A percentile compares a stretch with the other conserved stretches of the same genome.
Evolutionary conservation across 768 basidiomycete genomes (phyloP).

Genomic region (Flagelloscypha sp.): DNA sequence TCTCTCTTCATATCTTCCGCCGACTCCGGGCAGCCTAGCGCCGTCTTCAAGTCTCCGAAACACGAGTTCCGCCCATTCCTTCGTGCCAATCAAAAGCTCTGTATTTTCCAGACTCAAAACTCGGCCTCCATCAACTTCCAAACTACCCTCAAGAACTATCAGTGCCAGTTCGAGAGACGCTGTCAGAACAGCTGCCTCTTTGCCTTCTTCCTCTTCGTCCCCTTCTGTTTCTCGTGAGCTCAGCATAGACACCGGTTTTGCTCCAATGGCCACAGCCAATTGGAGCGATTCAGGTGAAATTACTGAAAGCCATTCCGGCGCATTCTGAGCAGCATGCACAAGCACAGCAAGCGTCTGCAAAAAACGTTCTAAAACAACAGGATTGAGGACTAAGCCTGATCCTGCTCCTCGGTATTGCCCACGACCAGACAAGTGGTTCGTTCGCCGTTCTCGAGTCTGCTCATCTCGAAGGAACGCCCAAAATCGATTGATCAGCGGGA

Average conservation of each 20-base stretch:
- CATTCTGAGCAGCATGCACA: constrained; percentile 74
- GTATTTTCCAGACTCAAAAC: constrained; percentile 71
- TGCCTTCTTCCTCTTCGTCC: constrained; percentile 28
- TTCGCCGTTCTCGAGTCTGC: constrained; percentile 65
- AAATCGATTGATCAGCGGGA: constrained; percentile 88
- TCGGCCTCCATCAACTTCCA: constrained; percentile 72
- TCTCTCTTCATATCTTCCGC: constrained; percentile 55
- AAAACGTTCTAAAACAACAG: constrained; percentile 69
- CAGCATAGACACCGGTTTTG: constrained; percentile 45
- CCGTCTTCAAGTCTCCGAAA: constrained; percentile 63
- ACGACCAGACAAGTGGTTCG: constrained; percentile 44
- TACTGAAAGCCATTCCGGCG: constrained; percentile 71
- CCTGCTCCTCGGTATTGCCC: constrained; percentile 64
- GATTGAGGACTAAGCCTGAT: constrained; percentile 74
- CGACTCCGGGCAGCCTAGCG: constrained; percentile 47
- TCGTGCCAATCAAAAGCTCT: constrained; percentile 54
- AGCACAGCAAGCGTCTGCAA: constrained; percentile 71
- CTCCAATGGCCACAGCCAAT: constrained; percentile 73
- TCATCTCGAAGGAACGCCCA: constrained; percentile 90
- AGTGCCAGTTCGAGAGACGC: constrained; percentile 73
- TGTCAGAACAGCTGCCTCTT: constrained; percentile 68
- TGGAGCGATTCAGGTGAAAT: constrained; percentile 79
- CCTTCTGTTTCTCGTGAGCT: constrained; percentile 29
- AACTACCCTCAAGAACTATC: constrained; percentile 62
- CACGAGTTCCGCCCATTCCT: constrained; percentile 75